Evolutionary conservation across 768 basidiomycete genomes (phyloP), one percentile per base, ranked within the genome.

Genomic region (Sporobolomyces roseus): DNA sequence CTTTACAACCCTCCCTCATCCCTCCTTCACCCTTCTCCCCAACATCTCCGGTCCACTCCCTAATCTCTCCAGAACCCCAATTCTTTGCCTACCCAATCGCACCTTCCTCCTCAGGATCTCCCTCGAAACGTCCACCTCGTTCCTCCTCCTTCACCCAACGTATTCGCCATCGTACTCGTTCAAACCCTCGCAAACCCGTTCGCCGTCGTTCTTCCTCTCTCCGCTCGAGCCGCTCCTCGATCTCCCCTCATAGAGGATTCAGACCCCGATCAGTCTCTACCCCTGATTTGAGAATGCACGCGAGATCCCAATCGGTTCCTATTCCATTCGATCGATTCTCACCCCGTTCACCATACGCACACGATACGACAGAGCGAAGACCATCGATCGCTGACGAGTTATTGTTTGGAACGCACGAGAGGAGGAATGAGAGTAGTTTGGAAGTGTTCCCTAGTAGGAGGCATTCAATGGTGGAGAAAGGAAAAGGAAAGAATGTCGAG

Each of bases 141-240:
- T 58, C 56, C 14, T 32, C 27, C 25, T 58, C 56, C 7, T 58
- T 58, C 41, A 27, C 56, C 8, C 56, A 32, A 6, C 49, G 43
- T 2, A 27, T 30, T 14, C 54, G 48, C 5, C 55, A 55, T 9
- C 64, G n/a, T n/a, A n/a, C n/a, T n/a, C n/a, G 48, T 78, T 96
- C 93, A 38, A 93, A 91, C 71, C 81, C 83, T 74, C 83, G 82
- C 41, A 87, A 88, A 91, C 91, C 92, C 71, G 8, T 27, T 86
- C 88, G 75, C 84, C 88, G 30, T 14, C 54, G 54, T 25, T 36
- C 54, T 9, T 36, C 54, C 16, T 55, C 54, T 30, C 10, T 38
- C 84, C 63, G 81, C 81, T n/a, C n/a, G n/a, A n/a, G n/a, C n/a
- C n/a, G n/a, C n/a, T n/a, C n/a, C n/a, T n/a, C n/a, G n/a, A 51